Base-by-base conservation (phyloP, 352 stramenopile genomes). In the Peronospora tabacina region DNA sequence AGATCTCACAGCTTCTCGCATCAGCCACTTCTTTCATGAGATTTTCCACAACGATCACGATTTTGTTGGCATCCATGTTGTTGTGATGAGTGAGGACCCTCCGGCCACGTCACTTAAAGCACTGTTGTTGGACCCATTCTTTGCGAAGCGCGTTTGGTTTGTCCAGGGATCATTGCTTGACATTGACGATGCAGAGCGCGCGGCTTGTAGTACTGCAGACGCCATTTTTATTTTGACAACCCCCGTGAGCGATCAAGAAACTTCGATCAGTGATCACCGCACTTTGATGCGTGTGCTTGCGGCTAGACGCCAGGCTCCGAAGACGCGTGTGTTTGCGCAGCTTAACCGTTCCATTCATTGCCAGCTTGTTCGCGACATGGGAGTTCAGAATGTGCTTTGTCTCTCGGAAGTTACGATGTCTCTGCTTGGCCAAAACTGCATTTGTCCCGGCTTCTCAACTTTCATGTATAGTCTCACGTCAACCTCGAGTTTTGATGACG, bases 1-100 rank as follows among this genome's bases (percentile, higher is more conserved):
- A 13, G 82, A 93, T 28, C 70, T 93, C 42, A 90, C 77, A 34
- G 66, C 73, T 7, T 85, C 78, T 7, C 82, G 82, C 0, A 90
- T 93, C 54, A 74, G 85, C 34, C 70, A 90, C 35, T 93, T 93
- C 42, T 93, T 93, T 61, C 74, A 75, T 42, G 82, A 93, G 35
- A 79, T 93, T 20, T 93, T 93, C 51, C 82, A 93, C 58, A 82
- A 90, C 39, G 82, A 93, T 54, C 82, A 93, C 51, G 77, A 90
- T 56, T 72, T 89, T 19, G 64, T 87, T 30, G 78, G 87, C 33
- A 71, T 90, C 28, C 81, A 86, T 20, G 77, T 90, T 2, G 69
- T 89, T 30, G 77, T 93, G 19, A 45, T 93, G 15, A 82, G 65
- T 43, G 82, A 90, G 33, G 79, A 93, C 22, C 70, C 84, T 20